Base-by-base conservation (phyloP, 257 asterid genomes). In the Penstemon eatonii region DNA sequence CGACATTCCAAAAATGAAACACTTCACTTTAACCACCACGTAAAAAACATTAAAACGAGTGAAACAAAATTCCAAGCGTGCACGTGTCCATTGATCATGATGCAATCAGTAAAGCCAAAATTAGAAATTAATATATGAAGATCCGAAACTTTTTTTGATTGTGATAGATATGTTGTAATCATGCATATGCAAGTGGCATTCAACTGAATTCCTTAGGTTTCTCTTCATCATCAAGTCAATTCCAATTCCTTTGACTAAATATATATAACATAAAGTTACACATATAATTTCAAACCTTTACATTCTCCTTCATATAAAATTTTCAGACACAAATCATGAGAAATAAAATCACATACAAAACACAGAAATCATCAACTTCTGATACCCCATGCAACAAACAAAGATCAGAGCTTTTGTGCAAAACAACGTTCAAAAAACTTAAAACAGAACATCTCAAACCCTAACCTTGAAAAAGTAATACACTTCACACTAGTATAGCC, bases 301-400 rank as follows among this genome's bases (percentile, higher is more conserved):
- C 9, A 43, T 38, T 51, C 19, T 18, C 6, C 2, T 19, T 9
- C 18, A 42, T 45, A n/a, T 3, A 36, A 40, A 53, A 7, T 46
- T 46, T 39, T 5, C 19, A 51, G 62, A 50, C 51, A 56, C 11
- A 66, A 65, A 47, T 5, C 56, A 68, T 10, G 66, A 45, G 8
- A 73, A 50, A 69, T 36, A 60, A 71, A 63, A 64, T 12, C 61
- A 43, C 13, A 53, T 11, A 52, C 15, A 9, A 53, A 58, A 61
- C 40, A 33, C 63, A 56, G 44, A 36, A 65, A 58, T 52, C 49
- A 33, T 25, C 42, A 70, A 60, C 59, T 58, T 59, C 11, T 41
- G 41, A 46, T 54, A 58, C 53, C 56, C 73, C 77, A 76, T 73
- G 79, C 79, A 73, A 70, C 68, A 70, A 70, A 63, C 46, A 11